These are phyloP conservation scores for Yarrowia galli DNA, from an alignment of 1,139 yeast species.

Conservation along the genomic window DNA sequence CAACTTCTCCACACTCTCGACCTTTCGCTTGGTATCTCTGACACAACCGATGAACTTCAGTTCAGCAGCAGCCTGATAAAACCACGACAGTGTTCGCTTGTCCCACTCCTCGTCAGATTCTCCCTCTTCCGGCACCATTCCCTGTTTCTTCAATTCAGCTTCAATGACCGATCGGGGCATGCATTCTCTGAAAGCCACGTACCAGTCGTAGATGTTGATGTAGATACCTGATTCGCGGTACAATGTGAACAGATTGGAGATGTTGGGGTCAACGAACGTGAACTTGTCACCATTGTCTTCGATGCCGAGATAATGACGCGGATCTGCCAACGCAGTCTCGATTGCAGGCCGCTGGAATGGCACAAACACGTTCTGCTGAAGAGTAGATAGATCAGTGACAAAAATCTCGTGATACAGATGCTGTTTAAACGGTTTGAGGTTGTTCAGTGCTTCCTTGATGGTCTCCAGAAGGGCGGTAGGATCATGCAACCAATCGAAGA, in stretches of 20 bases:
- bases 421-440: constrained; percentile 39
- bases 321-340: constrained; percentile 52
- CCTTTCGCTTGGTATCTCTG: constrained; percentile 58
- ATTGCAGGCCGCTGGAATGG: constrained; percentile 54
- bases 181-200: constrained; percentile 68
- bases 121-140: constrained; percentile 41
- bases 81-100: constrained; percentile 60
- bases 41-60: constrained; percentile 62
- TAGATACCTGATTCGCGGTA: constrained; percentile 81
- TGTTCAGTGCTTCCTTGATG: background rate
- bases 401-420: constrained; percentile 46
- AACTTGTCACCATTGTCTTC: constrained; percentile 36
- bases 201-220: constrained; percentile 80
- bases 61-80: constrained; percentile 65
- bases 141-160: constrained; percentile 40
- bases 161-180: constrained; percentile 52
- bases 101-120: constrained; percentile 58
- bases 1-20: constrained; percentile 63
- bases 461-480: background rate
- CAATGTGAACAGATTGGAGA: constrained; percentile 67
- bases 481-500: constrained; percentile 24
- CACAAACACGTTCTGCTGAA: constrained; percentile 51
- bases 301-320: constrained; percentile 49
- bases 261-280: constrained; percentile 56
- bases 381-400: constrained; percentile 44